Evolutionary conservation across 1,284 basidiomycete species (phyloP).

Genomic region (Porodaedalea pini): DNA sequence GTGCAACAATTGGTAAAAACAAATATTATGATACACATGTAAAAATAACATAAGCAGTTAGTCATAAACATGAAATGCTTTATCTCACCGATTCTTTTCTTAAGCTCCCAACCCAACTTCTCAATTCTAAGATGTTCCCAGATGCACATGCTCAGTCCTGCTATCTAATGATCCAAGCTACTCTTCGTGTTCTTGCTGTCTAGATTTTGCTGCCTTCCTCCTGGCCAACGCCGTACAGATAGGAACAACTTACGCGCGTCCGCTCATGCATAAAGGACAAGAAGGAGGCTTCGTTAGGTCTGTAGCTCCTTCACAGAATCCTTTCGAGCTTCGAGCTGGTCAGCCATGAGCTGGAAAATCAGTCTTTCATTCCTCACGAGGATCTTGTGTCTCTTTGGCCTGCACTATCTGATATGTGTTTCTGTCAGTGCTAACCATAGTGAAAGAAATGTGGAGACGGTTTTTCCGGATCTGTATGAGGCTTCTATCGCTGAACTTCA

Average conservation of each 20-base stretch:
- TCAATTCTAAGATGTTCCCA: background rate
- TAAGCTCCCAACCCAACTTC: background rate
- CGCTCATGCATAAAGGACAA: background rate
- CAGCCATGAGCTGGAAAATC: background rate
- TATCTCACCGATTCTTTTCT: background rate
- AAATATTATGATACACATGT: too few species aligned
- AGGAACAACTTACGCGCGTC: background rate
- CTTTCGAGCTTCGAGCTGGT: background rate
- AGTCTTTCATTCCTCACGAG: background rate
- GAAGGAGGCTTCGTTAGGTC: background rate
- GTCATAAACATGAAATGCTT: background rate
- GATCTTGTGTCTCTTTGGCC: background rate
- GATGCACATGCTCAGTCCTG: background rate
- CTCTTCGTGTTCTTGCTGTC: too few species aligned
- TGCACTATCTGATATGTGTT: background rate
- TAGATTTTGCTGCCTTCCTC: conserved; percentile 1
- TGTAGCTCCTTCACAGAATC: background rate
- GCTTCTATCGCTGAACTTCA: conserved; percentile 40
- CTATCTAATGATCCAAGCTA: background rate
- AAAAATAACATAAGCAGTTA: background rate
- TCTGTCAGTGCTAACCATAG: background rate
- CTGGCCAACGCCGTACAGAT: background rate
- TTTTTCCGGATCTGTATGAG: conserved; percentile 40
- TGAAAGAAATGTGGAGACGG: background rate
- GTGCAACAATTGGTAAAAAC: too few species aligned